A percentile compares a stretch with the other conserved stretches of the same genome.
phyloP scores from a whole-genome alignment of 441 rosid species.

The California macrophylla region DNA sequence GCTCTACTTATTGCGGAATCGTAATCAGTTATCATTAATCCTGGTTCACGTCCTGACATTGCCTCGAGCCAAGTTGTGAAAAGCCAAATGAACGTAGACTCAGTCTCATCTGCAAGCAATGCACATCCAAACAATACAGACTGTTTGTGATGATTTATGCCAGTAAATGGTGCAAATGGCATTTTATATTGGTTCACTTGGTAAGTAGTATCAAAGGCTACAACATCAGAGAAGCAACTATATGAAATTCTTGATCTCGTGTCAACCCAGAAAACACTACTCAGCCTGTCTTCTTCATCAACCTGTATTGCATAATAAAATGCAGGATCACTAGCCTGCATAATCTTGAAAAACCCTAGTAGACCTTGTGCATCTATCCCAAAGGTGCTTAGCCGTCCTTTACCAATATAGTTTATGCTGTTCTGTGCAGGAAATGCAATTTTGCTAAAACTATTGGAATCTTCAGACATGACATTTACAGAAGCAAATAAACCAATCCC shows the following conservation, averaged over 20 bases:
- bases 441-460: constrained; percentile 19
- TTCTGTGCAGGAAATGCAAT: constrained; percentile 13
- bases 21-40: constrained; percentile 30
- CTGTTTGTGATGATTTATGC: constrained; percentile 37
- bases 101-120: constrained; percentile 33
- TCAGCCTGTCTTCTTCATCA: constrained; percentile 32
- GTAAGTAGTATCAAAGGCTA: constrained; percentile 33
- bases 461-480: constrained; percentile 9
- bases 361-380: constrained; percentile 24
- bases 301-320: constrained; percentile 35
- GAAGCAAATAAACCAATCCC: constrained; percentile 12
- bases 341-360: constrained; percentile 22
- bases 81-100: constrained; percentile 34
- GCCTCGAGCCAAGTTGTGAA: constrained; percentile 39
- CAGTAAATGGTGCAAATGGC: constrained; percentile 36
- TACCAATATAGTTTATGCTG: constrained; percentile 16
- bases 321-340: constrained; percentile 29
- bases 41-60: constrained; percentile 29
- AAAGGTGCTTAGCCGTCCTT: constrained; percentile 21
- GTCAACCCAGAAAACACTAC: constrained; percentile 41
- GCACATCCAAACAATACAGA: constrained; percentile 39
- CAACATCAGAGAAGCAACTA: constrained; percentile 31
- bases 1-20: constrained; percentile 30
- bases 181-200: constrained; percentile 32
- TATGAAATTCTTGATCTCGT: constrained; percentile 33